Conservation (phyloP, 83 land plant species). For the Diphasiastrum complanatum region DNA sequence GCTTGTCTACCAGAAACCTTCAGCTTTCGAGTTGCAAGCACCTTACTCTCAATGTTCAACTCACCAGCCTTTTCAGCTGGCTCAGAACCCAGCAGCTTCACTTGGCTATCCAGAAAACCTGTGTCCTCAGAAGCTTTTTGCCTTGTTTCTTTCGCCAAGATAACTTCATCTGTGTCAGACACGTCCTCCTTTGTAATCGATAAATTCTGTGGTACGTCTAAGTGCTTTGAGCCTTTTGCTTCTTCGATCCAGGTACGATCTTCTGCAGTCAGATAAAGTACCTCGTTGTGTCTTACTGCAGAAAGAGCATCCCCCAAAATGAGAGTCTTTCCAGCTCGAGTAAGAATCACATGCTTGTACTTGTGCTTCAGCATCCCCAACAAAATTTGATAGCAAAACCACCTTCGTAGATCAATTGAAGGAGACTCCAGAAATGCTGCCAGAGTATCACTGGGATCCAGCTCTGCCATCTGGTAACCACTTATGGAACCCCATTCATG, state of each 20-base stretch:
- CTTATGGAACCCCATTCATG: slow-evolving; percentile 47
- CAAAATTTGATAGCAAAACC: slow-evolving; percentile 78
- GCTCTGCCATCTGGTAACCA: slow-evolving; percentile 50
- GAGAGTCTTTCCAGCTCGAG: slow-evolving; percentile 35
- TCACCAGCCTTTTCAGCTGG: too few species aligned
- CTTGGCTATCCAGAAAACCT: too few species aligned
- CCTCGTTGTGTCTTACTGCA: slow-evolving; percentile 31
- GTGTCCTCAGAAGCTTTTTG: too few species aligned
- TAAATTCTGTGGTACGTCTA: background rate
- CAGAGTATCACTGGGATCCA: slow-evolving; percentile 50
- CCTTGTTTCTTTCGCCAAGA: too few species aligned
- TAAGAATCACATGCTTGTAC: slow-evolving; percentile 47
- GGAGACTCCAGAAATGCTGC: slow-evolving; percentile 52
- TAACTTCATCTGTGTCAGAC: too few species aligned
- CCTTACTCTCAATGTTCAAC: too few species aligned
- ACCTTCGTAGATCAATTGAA: slow-evolving; percentile 50
- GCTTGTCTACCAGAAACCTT: background rate
- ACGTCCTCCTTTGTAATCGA: background rate
- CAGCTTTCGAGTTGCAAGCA: too few species aligned
- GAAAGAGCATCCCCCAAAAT: slow-evolving; percentile 47
- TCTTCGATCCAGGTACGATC: slow-evolving; percentile 26
- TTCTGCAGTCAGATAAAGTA: slow-evolving; percentile 26
- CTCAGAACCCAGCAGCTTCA: too few species aligned
- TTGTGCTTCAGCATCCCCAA: slow-evolving; percentile 51
- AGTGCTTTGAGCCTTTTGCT: background rate